Evolutionary conservation across 106 monocot genomes (phyloP), one percentile per base, ranked within the genome.

Genomic region (Acorus gramineus): DNA sequence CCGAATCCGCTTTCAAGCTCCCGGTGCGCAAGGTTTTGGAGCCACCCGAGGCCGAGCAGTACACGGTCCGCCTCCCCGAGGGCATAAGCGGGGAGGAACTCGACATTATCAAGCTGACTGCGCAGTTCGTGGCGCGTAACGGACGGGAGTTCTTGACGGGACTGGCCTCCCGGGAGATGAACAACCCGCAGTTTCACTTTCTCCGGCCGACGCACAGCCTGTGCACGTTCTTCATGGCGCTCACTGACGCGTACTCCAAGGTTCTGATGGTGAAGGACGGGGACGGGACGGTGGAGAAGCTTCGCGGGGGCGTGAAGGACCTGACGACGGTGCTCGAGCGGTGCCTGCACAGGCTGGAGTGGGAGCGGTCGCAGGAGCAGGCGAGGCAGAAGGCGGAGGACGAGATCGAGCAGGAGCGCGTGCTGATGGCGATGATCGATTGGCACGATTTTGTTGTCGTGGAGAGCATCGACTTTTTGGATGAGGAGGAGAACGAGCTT

Each of bases 361-460:
- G 96, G 96, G 96, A 98, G 50, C 70, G 91, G 65, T 91, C 96
- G 5, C 96, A 98, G 68, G 96, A 98, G 74, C 91, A 98, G 73
- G 96, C 82, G 2, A 80, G 91, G 72, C 87, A 87, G 81, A 81
- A 88, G 71, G 96, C 96, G 0, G 96, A 98, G 77, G 88, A 98
- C 69, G 96, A 98, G 79, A 91, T 98, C 12, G 96, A 98, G 61
- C 86, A 98, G 77, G 96, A 98, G 57, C 75, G 96, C 63, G 49
- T 87, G 71, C 84, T 81, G 73, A 98, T 98, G 96, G 80, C 91
- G 2, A 98, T 91, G 96, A 91, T 98, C 12, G 96, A 98, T 68
- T 98, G 96, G 96, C 96, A 98, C 57, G 96, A 98, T 75, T 98
- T 98, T 58, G 87, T 91, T 62, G 96, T 98, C 12, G 96, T 91